Base-by-base conservation (phyloP, 345 rosid genomes). In the Sapria himalayana region DNA sequence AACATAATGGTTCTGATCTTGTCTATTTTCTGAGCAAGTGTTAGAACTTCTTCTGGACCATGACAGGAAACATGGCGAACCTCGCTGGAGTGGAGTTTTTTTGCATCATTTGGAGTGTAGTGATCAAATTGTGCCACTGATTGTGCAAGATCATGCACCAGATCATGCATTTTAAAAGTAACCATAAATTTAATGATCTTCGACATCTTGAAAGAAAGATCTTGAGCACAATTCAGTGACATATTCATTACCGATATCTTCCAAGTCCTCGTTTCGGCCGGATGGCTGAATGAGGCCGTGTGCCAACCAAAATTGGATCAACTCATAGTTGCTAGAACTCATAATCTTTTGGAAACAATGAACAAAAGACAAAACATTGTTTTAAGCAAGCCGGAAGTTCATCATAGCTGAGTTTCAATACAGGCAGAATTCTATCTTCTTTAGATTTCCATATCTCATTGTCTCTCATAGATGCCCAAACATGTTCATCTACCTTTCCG, bases 201-300 rank as follows among this genome's bases (percentile, higher is more conserved):
- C 10, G 2, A 43, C 33, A 39, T 44, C 60, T 29, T 45, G 54
- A 25, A 65, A 56, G 38, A 65, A 61, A 2, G 58, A 66, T 27
- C 59, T 54, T 1, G 51, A 60, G 5, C 27, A n/a, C 14, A 60
- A 11, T 19, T 56, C 60, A 17, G 31, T 43, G 9, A 37, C 40
- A 10, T 23, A 60, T 10, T 29, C 50, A 5, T 34, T 5, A 1
- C 59, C 62, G 12, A 32, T 14, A 14, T 56, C 54, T 33, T 64
- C 48, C 8, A 47, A 7, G 16, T 21, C 11, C n/a, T 29, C n/a
- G 14, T 19, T 45, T 25, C 17, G 15, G n/a, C 19, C 10, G 15
- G 21, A 10, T 29, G 16, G 9, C 20, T 9, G 23, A 22, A 33
- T 15, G 31, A 56, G 42, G 0, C 70, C 59, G 6, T 48, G 29